Percentiles rank a stretch among this genome's conserved stretches.
phyloP scores from a whole-genome alignment of 371 early-diverging fungal species.

The Saksenaea oblongispora region DNA sequence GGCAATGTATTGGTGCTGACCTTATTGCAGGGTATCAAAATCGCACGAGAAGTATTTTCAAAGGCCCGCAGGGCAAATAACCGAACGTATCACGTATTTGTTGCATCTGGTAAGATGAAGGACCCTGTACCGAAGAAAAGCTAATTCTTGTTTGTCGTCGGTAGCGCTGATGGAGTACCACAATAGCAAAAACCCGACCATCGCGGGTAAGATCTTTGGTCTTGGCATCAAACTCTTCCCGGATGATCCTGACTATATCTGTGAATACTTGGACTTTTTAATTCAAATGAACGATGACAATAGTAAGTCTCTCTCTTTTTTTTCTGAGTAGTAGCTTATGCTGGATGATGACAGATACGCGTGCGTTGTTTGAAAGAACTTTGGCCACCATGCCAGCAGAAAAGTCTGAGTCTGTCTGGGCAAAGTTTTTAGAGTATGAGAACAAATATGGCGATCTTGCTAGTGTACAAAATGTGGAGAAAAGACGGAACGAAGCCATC shows the following conservation, averaged over 20 bases:
- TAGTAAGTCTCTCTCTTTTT: slow-evolving; percentile 49
- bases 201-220: slow-evolving; percentile 93
- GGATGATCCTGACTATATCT: slow-evolving; percentile 72
- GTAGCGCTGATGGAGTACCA: slow-evolving; percentile 93
- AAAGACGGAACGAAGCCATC: slow-evolving; percentile 73
- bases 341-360: slow-evolving; percentile 57
- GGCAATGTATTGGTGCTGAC: too few relatives aligned
- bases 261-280: slow-evolving; percentile 84
- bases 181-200: slow-evolving; percentile 77
- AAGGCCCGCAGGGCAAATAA: slow-evolving; percentile 76
- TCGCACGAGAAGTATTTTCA: slow-evolving; percentile 79
- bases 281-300: slow-evolving; percentile 90
- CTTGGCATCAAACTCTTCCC: slow-evolving; percentile 80
- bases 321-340: background rate
- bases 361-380: slow-evolving; percentile 86
- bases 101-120: slow-evolving; percentile 62
- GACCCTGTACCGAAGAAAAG: background rate
- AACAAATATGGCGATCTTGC: slow-evolving; percentile 85
- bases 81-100: slow-evolving; percentile 85
- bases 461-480: slow-evolving; percentile 74
- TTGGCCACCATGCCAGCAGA: slow-evolving; percentile 74
- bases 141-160: background rate
- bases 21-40: slow-evolving; percentile 58
- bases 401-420: slow-evolving; percentile 76
- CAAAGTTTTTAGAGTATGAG: slow-evolving; percentile 82